Percentiles rank a stretch among this genome's conserved stretches.
Evolutionary conservation across 148 eudicot genomes (phyloP).

Genomic region (Dysphania ambrosioides): DNA sequence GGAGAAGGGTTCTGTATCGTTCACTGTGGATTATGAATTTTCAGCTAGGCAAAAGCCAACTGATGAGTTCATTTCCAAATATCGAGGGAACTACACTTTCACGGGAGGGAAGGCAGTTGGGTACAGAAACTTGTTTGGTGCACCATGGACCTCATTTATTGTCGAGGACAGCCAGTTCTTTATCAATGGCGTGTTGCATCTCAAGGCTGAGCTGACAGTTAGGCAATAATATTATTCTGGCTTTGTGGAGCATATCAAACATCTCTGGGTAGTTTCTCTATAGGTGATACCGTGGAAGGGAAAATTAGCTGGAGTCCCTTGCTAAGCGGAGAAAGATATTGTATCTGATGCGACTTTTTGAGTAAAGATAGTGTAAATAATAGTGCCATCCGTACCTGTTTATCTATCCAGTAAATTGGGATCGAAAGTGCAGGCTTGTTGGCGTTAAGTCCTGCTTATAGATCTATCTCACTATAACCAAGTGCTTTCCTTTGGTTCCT

Average conservation of each 20-base stretch:
- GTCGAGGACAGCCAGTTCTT: conserved; percentile 60
- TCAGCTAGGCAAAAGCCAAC: conserved; percentile 46
- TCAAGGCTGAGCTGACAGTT: conserved; percentile 62
- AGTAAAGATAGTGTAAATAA: conserved; percentile 3
- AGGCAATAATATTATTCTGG: too few relatives aligned
- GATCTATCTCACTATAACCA: too few relatives aligned
- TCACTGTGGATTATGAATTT: conserved; percentile 61
- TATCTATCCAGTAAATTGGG: too few relatives aligned
- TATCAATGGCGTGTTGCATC: conserved; percentile 54
- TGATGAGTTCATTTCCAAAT: conserved; percentile 46
- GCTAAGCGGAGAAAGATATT: neutral
- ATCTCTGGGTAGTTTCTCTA: too few relatives aligned
- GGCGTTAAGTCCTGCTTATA: too few relatives aligned
- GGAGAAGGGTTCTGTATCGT: conserved; percentile 56
- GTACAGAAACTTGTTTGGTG: conserved; percentile 54
- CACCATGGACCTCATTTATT: conserved; percentile 58
- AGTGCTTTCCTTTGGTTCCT: too few relatives aligned
- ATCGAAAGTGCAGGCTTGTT: too few relatives aligned
- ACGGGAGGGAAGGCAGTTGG: conserved; percentile 76
- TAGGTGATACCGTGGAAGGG: too few relatives aligned
- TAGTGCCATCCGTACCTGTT: neutral
- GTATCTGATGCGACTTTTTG: neutral
- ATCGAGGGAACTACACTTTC: conserved; percentile 54
- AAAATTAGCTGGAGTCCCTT: neutral
- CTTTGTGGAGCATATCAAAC: too few relatives aligned